Evolutionary conservation across 441 rosid genomes (phyloP), one percentile per base, ranked within the genome.

Genomic region (Adansonia grandidieri): DNA sequence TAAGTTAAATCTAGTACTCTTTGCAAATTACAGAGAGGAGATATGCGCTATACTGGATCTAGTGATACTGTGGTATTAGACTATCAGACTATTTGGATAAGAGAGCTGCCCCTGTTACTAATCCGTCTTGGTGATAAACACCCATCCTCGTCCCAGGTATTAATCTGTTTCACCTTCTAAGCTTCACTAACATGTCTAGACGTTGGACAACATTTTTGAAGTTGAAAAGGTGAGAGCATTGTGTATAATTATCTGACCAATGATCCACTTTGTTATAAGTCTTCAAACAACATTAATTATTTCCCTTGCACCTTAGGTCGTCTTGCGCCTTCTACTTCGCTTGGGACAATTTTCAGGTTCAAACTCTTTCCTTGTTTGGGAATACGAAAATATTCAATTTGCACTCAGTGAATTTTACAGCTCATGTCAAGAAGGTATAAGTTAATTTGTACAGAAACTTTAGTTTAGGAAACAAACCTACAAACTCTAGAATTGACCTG

Each of bases 301-400:
- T 73, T 77, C 45, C 15, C 78, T 60, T 75, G 74, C n/a, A 68
- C 75, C 76, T 61, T 84, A 97, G 98, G 88, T 78, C 79, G 91
- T 94, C 80, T 82, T 95, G 89, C 83, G 78, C 63, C 92, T 97
- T 81, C 77, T 93, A 65, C 96, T 94, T 78, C 84, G 84, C 57
- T 79, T 94, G 78, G 97, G 97, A 60, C 92, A 89, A 79, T 82
- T 84, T 79, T 86, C 90, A 24, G 81, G 68, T 57, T 68, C 84
- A 51, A 85, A 82, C 74, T 72, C 89, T 82, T 80, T 85, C 60
- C 83, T 85, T 58, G 76, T 84, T 60, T 73, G 79, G 83, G 97
- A 95, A 78, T 89, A 86, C 80, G 92, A 89, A 42, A 82, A 83
- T 19, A 74, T 83, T 67, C 95, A 92, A 73, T 58, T 63, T 53